Base-by-base conservation (phyloP, 2,329 filamentous ascomycete species). In the Penicillium sp. region DNA sequence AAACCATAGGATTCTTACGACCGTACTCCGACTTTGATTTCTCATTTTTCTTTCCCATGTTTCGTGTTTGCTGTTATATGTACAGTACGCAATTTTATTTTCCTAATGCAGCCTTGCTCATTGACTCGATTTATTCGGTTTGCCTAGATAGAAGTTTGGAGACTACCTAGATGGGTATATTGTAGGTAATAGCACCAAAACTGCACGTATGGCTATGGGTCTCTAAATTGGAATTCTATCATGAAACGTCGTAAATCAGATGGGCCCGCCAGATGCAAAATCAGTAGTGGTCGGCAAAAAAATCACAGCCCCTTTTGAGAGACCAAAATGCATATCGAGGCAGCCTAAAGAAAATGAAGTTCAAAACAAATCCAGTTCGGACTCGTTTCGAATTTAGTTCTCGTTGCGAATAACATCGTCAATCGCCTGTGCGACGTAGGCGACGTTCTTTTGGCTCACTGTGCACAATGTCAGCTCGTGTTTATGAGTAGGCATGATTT, bases 391-490 rank as follows among this genome's bases (percentile, higher is more conserved):
- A 49, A 53, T 53, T 59, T 57, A 70, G 55, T 64, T 67, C 49
- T 72, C 67, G 55, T 71, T 75, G 27, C 74, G 72, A 44, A 76
- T 70, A 17, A 75, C 69, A 47, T 73, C 68, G 58, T 76, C 68
- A 36, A 76, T 73, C 41, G 73, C 72, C 47, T 70, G 66, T 6
- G 75, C 75, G 17, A 77, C 73, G 61, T 77, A 76, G 31, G 60
- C 62, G 50, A 77, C 74, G 49, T 77, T 77, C 52, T 72, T 73
- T 53, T 73, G 60, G 64, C 73, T 77, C 66, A 77, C 73, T 75
- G 48, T 49, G 19, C n/a, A 45, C n/a, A 35, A 45, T 54, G 29
- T 47, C 55, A 44, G 57, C 55, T 43, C 52, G 52, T 31, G 49
- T 53, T 29, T 15, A 51, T 21, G 36, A 1, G 5, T 42, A 29